These are phyloP conservation scores for Phytomonas francai DNA, from an alignment of 208 protist genomes.

Conservation along the genomic window DNA sequence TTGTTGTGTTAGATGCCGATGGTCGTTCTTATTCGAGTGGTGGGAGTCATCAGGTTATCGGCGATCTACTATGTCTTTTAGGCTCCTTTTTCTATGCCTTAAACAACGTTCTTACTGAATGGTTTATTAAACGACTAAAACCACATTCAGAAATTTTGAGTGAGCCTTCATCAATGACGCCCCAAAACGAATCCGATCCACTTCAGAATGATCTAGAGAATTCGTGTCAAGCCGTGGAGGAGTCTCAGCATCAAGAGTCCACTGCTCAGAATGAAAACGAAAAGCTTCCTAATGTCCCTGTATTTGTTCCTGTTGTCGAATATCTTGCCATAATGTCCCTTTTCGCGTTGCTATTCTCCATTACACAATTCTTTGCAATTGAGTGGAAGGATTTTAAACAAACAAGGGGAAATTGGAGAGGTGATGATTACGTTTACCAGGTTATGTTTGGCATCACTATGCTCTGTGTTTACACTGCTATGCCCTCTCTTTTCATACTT, in stretches of 20 bases:
- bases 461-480: conserved; percentile 66
- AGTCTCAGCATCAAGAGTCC: background rate
- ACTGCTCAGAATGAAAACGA: conserved; percentile 3
- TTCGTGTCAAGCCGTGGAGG: background rate
- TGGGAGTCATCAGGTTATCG: conserved; percentile 49
- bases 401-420: conserved; percentile 37
- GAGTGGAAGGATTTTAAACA: conserved; percentile 60
- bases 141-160: background rate
- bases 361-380: conserved; percentile 71
- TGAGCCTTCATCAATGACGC: background rate
- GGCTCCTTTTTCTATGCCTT: conserved; percentile 74
- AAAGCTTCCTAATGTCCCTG: conserved; percentile 32
- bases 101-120: conserved; percentile 90
- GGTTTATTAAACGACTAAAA: conserved; percentile 59
- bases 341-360: conserved; percentile 53
- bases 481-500: conserved; percentile 65
- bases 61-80: conserved; percentile 81
- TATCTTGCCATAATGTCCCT: conserved; percentile 72
- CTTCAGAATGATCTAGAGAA: background rate
- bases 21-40: conserved; percentile 31
- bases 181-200: background rate
- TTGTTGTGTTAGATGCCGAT: conserved; percentile 73
- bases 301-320: conserved; percentile 63
- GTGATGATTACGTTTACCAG: conserved; percentile 63
- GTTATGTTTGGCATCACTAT: conserved; percentile 80